Percentiles rank a stretch among this genome's conserved stretches.
Evolutionary conservation across 768 basidiomycete genomes (phyloP).

Genomic region (Boletus vinaceobasis): DNA sequence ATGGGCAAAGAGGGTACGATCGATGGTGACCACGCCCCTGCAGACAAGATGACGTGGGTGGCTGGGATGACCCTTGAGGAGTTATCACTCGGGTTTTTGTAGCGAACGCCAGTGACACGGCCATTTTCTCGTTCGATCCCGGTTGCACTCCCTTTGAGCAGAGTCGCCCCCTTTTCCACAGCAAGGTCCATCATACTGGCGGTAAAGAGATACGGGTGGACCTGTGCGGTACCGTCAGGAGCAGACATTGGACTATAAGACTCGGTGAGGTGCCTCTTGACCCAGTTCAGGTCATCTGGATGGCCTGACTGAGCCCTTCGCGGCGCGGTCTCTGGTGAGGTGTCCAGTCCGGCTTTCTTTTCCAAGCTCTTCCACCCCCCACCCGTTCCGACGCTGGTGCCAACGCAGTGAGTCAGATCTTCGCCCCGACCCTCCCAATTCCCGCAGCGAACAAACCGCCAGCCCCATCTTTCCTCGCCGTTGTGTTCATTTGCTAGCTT

Average conservation of each 20-base stretch:
- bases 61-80: slow-evolving; percentile 43
- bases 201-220: slow-evolving; percentile 75
- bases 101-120: slow-evolving; percentile 47
- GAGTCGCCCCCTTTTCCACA: slow-evolving; percentile 46
- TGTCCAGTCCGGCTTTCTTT: slow-evolving; percentile 49
- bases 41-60: slow-evolving; percentile 70
- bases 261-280: slow-evolving; percentile 54
- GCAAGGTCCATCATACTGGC: slow-evolving; percentile 68
- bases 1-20: slow-evolving; percentile 58
- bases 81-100: slow-evolving; percentile 23
- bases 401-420: slow-evolving; percentile 11
- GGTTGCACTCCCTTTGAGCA: slow-evolving; percentile 46
- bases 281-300: slow-evolving; percentile 53
- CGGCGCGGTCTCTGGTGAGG: slow-evolving; percentile 4
- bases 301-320: slow-evolving; percentile 34
- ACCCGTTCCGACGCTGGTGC: slow-evolving; percentile 29
- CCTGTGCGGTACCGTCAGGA: slow-evolving; percentile 62
- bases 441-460: slow-evolving; percentile 70
- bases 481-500: slow-evolving; percentile 65
- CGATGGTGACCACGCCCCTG: slow-evolving; percentile 82
- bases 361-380: slow-evolving; percentile 46
- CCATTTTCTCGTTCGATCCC: slow-evolving; percentile 42
- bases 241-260: slow-evolving; percentile 56
- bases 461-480: slow-evolving; percentile 78
- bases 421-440: slow-evolving; percentile 69